A percentile compares a stretch with the other conserved stretches of the same genome.
Conservation (phyloP, 1,284 basidiomycete genomes). For the Papiliotrema laurentii region DNA sequence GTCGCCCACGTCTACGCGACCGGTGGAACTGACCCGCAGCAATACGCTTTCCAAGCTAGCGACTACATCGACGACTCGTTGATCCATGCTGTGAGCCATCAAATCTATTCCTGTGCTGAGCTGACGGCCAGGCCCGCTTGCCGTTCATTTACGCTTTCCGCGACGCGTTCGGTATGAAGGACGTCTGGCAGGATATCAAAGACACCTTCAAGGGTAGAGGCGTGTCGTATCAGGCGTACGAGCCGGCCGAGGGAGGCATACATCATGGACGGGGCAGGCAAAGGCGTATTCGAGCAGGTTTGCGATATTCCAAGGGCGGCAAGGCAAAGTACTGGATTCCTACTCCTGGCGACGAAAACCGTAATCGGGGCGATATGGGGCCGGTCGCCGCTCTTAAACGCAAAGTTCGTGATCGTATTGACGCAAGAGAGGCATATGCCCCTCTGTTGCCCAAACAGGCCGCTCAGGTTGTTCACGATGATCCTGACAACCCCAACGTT, state of each 20-base stretch:
- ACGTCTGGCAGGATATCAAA: conserved; percentile 81
- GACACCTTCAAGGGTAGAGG: conserved; percentile 80
- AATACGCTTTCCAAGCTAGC: conserved; percentile 51
- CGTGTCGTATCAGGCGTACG: conserved; percentile 92
- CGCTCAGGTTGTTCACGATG: conserved; percentile 61
- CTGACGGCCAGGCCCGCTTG: conserved; percentile 62
- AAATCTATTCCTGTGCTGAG: not conserved
- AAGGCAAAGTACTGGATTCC: conserved; percentile 87
- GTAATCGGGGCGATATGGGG: conserved; percentile 40
- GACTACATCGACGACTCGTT: conserved; percentile 72
- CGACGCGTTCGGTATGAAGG: conserved; percentile 79
- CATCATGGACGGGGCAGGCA: conserved; percentile 79
- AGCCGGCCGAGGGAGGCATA: conserved; percentile 87
- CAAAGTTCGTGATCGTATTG: conserved; percentile 52
- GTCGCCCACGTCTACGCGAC: conserved; percentile 1
- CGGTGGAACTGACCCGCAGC: conserved; percentile 13
- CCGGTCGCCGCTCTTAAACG: conserved; percentile 48
- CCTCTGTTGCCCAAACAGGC: conserved; percentile 68
- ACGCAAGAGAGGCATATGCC: conserved; percentile 63
- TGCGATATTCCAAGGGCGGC: conserved; percentile 85
- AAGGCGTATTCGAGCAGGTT: conserved; percentile 75
- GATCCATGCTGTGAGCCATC: conserved; percentile 54
- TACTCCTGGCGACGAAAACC: conserved; percentile 54
- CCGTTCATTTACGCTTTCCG: conserved; percentile 79
- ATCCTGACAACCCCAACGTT: conserved; percentile 45